Evolutionary conservation across 2,329 filamentous ascomycete genomes (phyloP).

Genomic region (Ustulina deusta): DNA sequence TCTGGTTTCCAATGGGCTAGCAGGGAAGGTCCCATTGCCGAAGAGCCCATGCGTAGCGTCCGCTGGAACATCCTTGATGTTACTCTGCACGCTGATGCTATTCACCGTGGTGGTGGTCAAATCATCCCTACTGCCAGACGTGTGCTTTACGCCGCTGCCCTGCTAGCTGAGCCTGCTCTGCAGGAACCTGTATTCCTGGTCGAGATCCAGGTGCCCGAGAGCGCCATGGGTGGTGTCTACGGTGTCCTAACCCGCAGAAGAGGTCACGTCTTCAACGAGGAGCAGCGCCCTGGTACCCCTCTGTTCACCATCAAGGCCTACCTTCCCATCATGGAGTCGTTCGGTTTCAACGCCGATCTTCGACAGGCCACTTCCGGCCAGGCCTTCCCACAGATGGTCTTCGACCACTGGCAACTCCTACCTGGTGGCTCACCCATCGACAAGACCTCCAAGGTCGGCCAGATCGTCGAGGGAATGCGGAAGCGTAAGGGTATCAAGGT

Average conservation of each 20-base stretch:
- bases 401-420: slow-evolving; percentile 98
- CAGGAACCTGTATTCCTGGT: slow-evolving; percentile 98
- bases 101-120: slow-evolving; percentile 99
- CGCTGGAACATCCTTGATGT: slow-evolving; percentile 99
- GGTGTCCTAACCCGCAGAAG: slow-evolving; percentile 96
- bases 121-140: slow-evolving; percentile 98
- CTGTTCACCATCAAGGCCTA: slow-evolving; percentile 99
- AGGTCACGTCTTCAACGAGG: slow-evolving; percentile 99
- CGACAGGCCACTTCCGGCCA: slow-evolving; percentile 93
- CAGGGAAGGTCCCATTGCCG: slow-evolving; percentile 95
- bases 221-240: slow-evolving; percentile 99
- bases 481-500: slow-evolving; percentile 99
- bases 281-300: slow-evolving; percentile 98
- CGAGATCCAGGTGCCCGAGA: slow-evolving; percentile 98
- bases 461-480: slow-evolving; percentile 88
- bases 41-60: slow-evolving; percentile 97
- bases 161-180: slow-evolving; percentile 90
- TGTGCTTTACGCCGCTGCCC: slow-evolving; percentile 92
- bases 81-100: slow-evolving; percentile 98
- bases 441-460: slow-evolving; percentile 81
- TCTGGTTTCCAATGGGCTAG: slow-evolving; percentile 99
- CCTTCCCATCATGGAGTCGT: slow-evolving; percentile 95
- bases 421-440: slow-evolving; percentile 95
- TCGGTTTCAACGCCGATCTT: slow-evolving; percentile 99
- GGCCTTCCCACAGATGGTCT: slow-evolving; percentile 98